phyloP scores from a whole-genome alignment of 257 asterid genomes.

The Ligustrum vulgare region DNA sequence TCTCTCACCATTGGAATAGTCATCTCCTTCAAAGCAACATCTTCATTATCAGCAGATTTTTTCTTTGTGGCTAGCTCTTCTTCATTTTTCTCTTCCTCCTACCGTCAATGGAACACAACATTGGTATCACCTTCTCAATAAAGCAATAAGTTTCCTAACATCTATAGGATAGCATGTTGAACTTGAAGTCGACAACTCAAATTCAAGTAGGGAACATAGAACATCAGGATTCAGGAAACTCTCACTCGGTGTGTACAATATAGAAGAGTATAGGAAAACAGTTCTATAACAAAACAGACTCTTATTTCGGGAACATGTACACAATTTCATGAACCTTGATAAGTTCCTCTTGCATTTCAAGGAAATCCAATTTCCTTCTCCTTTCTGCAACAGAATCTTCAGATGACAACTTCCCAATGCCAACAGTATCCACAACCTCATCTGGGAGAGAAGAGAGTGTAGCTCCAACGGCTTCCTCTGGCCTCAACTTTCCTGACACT shows the following conservation, averaged over 20 bases:
- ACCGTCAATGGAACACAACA: conserved; percentile 21
- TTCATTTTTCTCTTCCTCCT: conserved; percentile 79
- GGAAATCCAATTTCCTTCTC: conserved; percentile 86
- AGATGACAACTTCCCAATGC: conserved; percentile 73
- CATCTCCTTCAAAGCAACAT: conserved; percentile 74
- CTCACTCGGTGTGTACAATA: neutral
- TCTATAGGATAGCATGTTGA: neutral
- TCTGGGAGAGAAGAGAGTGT: conserved; percentile 89
- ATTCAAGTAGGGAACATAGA: neutral
- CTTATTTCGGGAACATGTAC: conserved; percentile 17
- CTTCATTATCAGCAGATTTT: conserved; percentile 41
- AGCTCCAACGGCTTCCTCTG: conserved; percentile 82
- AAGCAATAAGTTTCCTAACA: neutral
- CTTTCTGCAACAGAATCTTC: conserved; percentile 88
- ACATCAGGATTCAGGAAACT: neutral
- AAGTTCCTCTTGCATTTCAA: conserved; percentile 89
- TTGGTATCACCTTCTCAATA: neutral
- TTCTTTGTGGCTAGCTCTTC: conserved; percentile 50
- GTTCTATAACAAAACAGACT: neutral
- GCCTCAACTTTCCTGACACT: conserved; percentile 73
- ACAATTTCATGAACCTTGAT: conserved; percentile 57
- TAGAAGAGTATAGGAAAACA: conserved; percentile 17
- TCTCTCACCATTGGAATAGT: conserved; percentile 56
- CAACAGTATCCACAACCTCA: conserved; percentile 91
- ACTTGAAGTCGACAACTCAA: neutral